Evolutionary conservation across 495 filamentous ascomycete genomes (phyloP), one percentile per base, ranked within the genome.

Genomic region (Aspergillus incahuasiensis): DNA sequence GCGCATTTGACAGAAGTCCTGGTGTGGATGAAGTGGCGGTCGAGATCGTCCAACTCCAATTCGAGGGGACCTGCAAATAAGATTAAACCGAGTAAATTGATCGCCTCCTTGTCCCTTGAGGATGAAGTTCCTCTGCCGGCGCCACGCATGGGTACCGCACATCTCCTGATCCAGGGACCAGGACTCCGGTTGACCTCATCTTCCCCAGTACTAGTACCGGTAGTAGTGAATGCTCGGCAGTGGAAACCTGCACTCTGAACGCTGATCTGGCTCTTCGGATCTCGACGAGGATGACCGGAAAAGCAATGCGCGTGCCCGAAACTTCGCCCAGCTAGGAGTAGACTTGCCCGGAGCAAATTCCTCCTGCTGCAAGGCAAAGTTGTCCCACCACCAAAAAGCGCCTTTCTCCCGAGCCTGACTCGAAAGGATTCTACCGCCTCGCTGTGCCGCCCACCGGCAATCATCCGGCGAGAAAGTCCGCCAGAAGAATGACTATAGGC

Each of bases 21-120:
- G 30, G 28, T 32, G 49, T 52, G 49, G 49, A 42, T 52, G 25
- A 50, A 18, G 49, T 52, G 49, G 49, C 49, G 49, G 38, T 32
- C 22, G 38, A 21, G 49, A 41, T 52, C 49, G 24, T 43, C 49
- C 39, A 41, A 6, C 21, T 19, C 9, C 13, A 50, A 40, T 40
- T 22, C 34, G 16, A n/a, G 3, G 20, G 7, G 3, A 34, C 28
- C 30, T 39, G 47, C 34, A 25, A 50, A n/a, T 40, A 50, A 50
- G 48, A 50, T 50, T 1, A 50, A 50, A 20, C 48, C 5, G 48
- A 19, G 40, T 24, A 19, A 28, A 5, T 50, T 7, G 34, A 50
- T 25, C 48, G 38, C 8, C 34, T 40, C 9, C 19, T 21, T 40
- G 12, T 44, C 18, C 20, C 21, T 24, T 24, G 24, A 46, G 5